Evolutionary conservation across 2,329 filamentous ascomycete species (phyloP).

Genomic region (Colletotrichum filicis): DNA sequence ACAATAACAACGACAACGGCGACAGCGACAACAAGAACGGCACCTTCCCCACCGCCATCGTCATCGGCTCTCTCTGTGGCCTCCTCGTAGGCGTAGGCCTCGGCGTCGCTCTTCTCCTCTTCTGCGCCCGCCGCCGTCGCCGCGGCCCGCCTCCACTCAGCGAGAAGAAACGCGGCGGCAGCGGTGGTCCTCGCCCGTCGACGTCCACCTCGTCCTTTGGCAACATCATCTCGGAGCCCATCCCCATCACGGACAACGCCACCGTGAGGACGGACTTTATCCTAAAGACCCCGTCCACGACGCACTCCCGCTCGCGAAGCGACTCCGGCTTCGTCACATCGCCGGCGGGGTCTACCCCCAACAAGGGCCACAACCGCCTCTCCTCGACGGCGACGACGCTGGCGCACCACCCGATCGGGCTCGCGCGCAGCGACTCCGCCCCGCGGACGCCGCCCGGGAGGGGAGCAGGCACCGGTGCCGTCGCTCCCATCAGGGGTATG

Average conservation of each 20-base stretch:
- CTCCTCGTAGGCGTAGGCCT: conserved; percentile 53
- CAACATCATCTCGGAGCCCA: conserved; percentile 68
- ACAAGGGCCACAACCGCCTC: conserved; percentile 21
- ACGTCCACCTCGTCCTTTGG: conserved; percentile 53
- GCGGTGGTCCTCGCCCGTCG: conserved; percentile 36
- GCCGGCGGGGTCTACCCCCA: conserved; percentile 24
- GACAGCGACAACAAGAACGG: conserved; percentile 25
- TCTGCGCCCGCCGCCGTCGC: conserved; percentile 47
- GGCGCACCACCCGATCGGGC: conserved; percentile 28
- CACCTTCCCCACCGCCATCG: conserved; percentile 49
- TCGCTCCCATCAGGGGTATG: conserved; percentile 53
- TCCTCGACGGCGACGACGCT: conserved; percentile 24
- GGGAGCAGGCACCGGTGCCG: conserved; percentile 10
- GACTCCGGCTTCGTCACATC: conserved; percentile 39
- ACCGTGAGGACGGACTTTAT: conserved; percentile 65
- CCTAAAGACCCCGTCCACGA: conserved; percentile 49
- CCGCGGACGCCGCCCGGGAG: conserved; percentile 10
- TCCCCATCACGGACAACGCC: conserved; percentile 52
- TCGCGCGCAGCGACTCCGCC: conserved; percentile 26
- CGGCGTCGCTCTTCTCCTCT: conserved; percentile 53
- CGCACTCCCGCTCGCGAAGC: conserved; percentile 42
- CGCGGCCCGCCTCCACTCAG: conserved; percentile 34
- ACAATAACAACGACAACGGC: conserved; percentile 22
- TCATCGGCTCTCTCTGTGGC: conserved; percentile 61
- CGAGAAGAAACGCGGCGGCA: conserved; percentile 36